Evolutionary conservation across 306 rosid genomes (phyloP).

Genomic region (Pterocarpus santalinus): DNA sequence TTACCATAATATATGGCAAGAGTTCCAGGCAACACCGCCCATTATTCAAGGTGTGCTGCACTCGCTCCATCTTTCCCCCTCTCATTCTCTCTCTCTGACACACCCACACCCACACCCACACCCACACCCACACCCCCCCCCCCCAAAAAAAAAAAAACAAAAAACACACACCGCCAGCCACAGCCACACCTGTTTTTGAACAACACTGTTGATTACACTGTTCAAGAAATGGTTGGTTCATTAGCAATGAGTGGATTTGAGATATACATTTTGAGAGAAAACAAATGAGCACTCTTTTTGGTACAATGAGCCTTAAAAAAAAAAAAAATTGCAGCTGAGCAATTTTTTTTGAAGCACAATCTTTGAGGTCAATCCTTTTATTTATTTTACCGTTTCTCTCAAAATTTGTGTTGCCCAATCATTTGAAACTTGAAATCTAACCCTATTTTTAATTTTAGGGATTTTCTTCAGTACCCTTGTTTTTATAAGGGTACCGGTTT

Average conservation of each 20-base stretch:
- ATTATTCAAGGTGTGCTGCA: slow-evolving; percentile 75
- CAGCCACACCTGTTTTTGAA: background rate
- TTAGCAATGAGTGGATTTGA: background rate
- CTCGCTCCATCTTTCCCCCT: too few species aligned
- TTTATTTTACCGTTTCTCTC: background rate
- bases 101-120: background rate
- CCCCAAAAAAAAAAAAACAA: too few species aligned
- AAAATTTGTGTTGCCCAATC: background rate
- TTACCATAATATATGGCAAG: slow-evolving; percentile 81
- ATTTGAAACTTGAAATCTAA: background rate
- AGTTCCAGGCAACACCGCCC: slow-evolving; percentile 88
- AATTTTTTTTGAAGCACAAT: too few species aligned
- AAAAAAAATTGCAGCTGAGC: too few species aligned
- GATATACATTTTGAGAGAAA: too few species aligned
- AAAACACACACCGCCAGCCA: too few species aligned
- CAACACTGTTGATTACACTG: background rate
- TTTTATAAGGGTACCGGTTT: too few species aligned
- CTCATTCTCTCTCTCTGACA: too few species aligned
- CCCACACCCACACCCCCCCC: too few species aligned
- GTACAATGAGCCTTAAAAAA: too few species aligned
- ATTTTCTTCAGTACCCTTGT: too few species aligned
- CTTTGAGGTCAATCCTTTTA: background rate
- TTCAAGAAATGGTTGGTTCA: slow-evolving; percentile 7
- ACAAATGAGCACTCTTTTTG: too few species aligned
- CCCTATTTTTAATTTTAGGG: background rate